Percentiles rank a stretch among this genome's conserved stretches.
Evolutionary conservation across 163 green algal species (phyloP).

Genomic region (Chlamydomonas reinhardtii): DNA sequence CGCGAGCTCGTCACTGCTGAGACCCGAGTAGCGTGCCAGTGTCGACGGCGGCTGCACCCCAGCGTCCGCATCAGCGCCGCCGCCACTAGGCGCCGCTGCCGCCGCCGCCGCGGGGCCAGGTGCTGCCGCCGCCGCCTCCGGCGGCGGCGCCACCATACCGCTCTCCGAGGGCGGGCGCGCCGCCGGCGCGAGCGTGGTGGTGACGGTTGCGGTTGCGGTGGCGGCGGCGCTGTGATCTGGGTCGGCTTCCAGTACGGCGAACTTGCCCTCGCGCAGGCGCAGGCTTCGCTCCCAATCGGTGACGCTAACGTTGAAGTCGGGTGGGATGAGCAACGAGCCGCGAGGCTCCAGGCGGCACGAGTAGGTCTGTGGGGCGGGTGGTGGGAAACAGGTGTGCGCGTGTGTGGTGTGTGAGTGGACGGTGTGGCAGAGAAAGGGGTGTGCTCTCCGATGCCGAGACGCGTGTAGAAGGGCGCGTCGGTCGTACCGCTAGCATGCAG

Average conservation of each 20-base stretch:
- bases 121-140: not conserved
- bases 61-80: not conserved
- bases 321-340: constrained; percentile 84
- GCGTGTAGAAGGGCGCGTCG: too few relatives aligned
- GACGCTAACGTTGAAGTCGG: constrained; percentile 86
- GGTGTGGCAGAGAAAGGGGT: too few relatives aligned
- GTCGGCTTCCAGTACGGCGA: constrained; percentile 29
- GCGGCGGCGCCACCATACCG: too few relatives aligned
- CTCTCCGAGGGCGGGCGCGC: not conserved
- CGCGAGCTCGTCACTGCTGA: not conserved
- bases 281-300: constrained; percentile 92
- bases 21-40: constrained; percentile 15
- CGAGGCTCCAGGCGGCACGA: constrained; percentile 81
- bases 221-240: not conserved
- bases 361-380: constrained; percentile 72
- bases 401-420: too few relatives aligned
- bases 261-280: constrained; percentile 51
- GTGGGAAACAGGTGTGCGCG: too few relatives aligned
- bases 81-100: not conserved
- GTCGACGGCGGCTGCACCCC: not conserved
- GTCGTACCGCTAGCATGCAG: too few relatives aligned
- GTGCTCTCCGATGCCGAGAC: too few relatives aligned
- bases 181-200: not conserved
- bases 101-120: not conserved
- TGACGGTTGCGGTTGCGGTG: not conserved